Conservation (phyloP, 805 yeast genomes). For the Hanseniaspora valbyensis region DNA sequence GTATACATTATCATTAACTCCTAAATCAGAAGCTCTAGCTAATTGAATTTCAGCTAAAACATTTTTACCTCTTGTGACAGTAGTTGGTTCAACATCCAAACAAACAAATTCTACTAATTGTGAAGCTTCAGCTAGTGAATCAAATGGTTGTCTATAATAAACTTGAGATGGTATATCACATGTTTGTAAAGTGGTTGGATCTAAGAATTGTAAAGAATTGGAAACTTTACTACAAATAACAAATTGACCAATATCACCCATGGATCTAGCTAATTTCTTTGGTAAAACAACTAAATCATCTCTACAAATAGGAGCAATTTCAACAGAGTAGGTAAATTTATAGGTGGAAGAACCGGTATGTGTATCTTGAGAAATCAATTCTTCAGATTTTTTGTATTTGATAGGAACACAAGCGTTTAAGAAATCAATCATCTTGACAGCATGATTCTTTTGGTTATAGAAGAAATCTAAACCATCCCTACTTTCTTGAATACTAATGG, state of each 20-base stretch:
- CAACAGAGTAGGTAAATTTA: slow-evolving; percentile 86
- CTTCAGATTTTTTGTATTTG: slow-evolving; percentile 73
- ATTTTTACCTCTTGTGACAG: slow-evolving; percentile 60
- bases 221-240: slow-evolving; percentile 78
- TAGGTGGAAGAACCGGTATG: slow-evolving; percentile 81
- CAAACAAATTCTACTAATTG: slow-evolving; percentile 80
- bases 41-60: slow-evolving; percentile 84
- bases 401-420: slow-evolving; percentile 75
- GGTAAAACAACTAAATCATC: slow-evolving; percentile 93
- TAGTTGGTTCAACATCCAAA: slow-evolving; percentile 88
- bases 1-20: slow-evolving; percentile 69
- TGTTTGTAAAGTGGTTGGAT: slow-evolving; percentile 67
- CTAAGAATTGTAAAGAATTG: slow-evolving; percentile 75
- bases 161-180: slow-evolving; percentile 61
- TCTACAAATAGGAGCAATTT: slow-evolving; percentile 90
- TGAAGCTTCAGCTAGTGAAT: slow-evolving; percentile 60
- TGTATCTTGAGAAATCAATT: slow-evolving; percentile 80
- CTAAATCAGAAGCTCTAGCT: slow-evolving; percentile 82
- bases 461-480: slow-evolving; percentile 93
- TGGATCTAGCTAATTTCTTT: slow-evolving; percentile 64
- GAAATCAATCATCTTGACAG: slow-evolving; percentile 88
- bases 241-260: slow-evolving; percentile 73
- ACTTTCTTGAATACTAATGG: slow-evolving; percentile 84
- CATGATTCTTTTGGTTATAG: slow-evolving; percentile 80
- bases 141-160: slow-evolving; percentile 77